Evolutionary conservation across 306 rosid genomes (phyloP).

Genomic region (Corylus americana): DNA sequence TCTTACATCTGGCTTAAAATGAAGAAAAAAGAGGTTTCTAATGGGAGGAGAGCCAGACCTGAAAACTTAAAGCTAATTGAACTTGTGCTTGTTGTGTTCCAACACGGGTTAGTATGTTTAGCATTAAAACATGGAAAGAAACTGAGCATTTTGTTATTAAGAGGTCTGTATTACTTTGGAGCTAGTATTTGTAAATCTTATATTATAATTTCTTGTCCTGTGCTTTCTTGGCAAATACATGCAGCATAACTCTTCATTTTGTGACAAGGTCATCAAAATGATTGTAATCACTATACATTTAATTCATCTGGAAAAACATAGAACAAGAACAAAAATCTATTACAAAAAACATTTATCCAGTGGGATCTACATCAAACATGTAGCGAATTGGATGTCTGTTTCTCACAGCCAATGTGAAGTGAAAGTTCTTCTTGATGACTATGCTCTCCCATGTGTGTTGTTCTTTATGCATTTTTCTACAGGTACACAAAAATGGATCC

Average conservation of each 20-base stretch:
- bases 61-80: not conserved
- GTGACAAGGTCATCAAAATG: not conserved
- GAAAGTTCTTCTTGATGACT: not conserved
- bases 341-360: not conserved
- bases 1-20: too few species aligned
- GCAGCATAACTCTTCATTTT: not conserved
- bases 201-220: not conserved
- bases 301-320: not conserved
- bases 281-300: not conserved
- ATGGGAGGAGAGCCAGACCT: not conserved
- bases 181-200: not conserved
- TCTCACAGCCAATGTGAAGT: not conserved
- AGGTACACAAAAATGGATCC: slow-evolving; percentile 60
- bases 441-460: not conserved
- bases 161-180: not conserved
- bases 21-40: too few species aligned
- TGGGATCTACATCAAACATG: not conserved
- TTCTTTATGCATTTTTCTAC: slow-evolving; percentile 28
- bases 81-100: not conserved
- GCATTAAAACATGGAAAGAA: not conserved
- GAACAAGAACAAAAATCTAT: not conserved
- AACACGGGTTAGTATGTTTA: not conserved
- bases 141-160: not conserved
- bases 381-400: not conserved
- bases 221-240: not conserved